Conservation (phyloP, 73 alveolate species). For the Urostyla sp. region DNA sequence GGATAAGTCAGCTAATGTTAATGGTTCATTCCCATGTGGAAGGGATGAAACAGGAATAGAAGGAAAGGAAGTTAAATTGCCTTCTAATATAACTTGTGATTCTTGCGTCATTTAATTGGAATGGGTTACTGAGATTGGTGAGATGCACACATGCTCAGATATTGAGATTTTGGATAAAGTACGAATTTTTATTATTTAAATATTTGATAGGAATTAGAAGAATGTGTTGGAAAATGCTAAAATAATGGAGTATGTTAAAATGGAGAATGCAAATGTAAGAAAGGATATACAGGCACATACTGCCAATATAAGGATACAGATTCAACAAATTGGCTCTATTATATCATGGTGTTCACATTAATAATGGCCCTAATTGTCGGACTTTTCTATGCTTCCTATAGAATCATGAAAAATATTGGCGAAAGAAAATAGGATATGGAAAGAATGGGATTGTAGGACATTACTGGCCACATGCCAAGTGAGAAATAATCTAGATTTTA, state of each 20-base stretch:
- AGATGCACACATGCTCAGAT: constrained; percentile 81
- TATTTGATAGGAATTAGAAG: constrained; percentile 56
- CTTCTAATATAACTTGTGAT: constrained; percentile 78
- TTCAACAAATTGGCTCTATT: not conserved
- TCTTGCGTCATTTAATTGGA: constrained; percentile 77
- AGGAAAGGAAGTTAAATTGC: constrained; percentile 70
- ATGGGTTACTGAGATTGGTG: constrained; percentile 78
- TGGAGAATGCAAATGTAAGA: constrained; percentile 78
- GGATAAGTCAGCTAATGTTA: constrained; percentile 40
- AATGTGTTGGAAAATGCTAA: constrained; percentile 78
- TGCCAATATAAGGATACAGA: constrained; percentile 64
- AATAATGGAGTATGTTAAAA: constrained; percentile 85
- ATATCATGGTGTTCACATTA: constrained; percentile 2
- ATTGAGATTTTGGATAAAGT: constrained; percentile 66
- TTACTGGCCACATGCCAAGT: too few relatives aligned
- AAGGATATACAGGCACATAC: constrained; percentile 76
- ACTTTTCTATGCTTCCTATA: constrained; percentile 4
- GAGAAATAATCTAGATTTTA: too few relatives aligned
- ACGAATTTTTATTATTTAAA: too few relatives aligned
- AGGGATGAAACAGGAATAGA: constrained; percentile 71
- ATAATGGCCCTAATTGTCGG: constrained; percentile 7
- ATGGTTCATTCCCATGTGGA: constrained; percentile 79
- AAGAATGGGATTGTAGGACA: too few relatives aligned
- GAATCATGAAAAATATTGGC: not conserved
- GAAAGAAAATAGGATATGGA: too few relatives aligned